Evolutionary conservation across 2,329 filamentous ascomycete species (phyloP).

Genomic region (Colletotrichum cereale): DNA sequence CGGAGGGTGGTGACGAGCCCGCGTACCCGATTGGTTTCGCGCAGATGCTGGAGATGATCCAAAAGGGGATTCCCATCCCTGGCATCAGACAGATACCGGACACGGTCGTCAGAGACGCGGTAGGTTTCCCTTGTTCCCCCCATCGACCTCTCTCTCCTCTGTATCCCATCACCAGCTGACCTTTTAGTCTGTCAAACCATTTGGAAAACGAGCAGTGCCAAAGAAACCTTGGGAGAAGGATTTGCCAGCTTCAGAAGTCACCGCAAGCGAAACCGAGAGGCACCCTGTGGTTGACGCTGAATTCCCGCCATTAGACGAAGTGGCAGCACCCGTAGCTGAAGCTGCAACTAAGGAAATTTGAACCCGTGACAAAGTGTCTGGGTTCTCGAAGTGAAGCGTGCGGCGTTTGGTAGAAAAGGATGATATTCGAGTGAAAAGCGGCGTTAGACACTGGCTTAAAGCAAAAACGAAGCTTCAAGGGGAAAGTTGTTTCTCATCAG

Average conservation of each 20-base stretch:
- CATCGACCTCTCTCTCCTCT: not conserved
- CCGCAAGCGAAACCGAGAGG: conserved; percentile 1
- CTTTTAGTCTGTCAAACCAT: conserved; percentile 59
- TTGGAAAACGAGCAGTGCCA: conserved; percentile 61
- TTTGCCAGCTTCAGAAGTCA: conserved; percentile 13
- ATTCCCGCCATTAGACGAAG: conserved; percentile 49
- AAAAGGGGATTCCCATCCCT: conserved; percentile 84
- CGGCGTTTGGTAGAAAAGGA: conserved; percentile 20
- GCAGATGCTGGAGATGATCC: conserved; percentile 87
- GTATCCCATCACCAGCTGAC: not conserved
- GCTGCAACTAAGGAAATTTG: conserved; percentile 18
- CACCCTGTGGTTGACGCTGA: conserved; percentile 50
- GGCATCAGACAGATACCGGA: conserved; percentile 90
- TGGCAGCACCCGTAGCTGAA: not conserved
- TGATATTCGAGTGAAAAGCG: not conserved
- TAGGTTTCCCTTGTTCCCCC: conserved; percentile 52
- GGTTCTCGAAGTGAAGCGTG: not conserved
- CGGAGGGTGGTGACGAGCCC: conserved; percentile 64
- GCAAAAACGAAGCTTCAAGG: not conserved
- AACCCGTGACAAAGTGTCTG: not conserved
- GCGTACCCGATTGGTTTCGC: conserved; percentile 87
- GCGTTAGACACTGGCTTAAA: not conserved
- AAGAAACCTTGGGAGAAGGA: conserved; percentile 85
- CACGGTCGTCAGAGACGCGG: conserved; percentile 79
- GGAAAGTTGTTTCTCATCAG: not conserved